Evolutionary conservation across 805 yeast species (phyloP).

Genomic region (Starmerella bombi): DNA sequence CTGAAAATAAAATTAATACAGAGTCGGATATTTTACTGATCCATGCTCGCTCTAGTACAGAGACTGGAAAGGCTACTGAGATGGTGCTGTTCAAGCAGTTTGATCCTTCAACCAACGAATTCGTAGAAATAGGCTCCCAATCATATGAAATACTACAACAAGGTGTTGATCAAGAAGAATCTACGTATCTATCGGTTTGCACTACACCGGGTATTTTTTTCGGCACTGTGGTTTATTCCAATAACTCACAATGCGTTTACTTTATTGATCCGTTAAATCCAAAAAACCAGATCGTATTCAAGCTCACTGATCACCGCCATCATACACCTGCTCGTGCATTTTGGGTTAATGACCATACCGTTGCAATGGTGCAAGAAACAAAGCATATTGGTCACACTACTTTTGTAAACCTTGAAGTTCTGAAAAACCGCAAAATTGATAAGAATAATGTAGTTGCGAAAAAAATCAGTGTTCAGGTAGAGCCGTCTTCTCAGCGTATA

Average conservation of each 20-base stretch:
- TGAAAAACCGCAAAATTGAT: background rate
- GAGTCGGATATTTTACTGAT: background rate
- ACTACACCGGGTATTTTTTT: background rate
- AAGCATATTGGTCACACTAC: background rate
- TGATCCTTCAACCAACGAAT: background rate
- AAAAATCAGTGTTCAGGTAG: background rate
- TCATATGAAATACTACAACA: too few relatives aligned
- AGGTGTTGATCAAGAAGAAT: background rate
- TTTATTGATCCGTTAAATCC: background rate
- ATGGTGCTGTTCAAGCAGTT: background rate
- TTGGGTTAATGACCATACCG: background rate
- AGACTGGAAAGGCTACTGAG: background rate
- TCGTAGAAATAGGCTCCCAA: background rate
- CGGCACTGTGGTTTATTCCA: constrained; percentile 2
- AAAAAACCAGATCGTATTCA: background rate
- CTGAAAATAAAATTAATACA: background rate
- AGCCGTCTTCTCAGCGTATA: background rate
- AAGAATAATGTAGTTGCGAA: background rate
- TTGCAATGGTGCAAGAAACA: background rate
- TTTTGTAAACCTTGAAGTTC: background rate
- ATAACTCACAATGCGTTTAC: background rate
- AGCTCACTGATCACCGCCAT: background rate
- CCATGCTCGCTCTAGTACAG: background rate
- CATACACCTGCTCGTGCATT: background rate
- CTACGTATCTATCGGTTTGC: background rate